Percentiles rank a stretch among this genome's conserved stretches.
These are phyloP conservation scores for Talaromyces sp. DNA, from an alignment of 2,329 filamentous ascomycete genomes.

Conservation along the genomic window DNA sequence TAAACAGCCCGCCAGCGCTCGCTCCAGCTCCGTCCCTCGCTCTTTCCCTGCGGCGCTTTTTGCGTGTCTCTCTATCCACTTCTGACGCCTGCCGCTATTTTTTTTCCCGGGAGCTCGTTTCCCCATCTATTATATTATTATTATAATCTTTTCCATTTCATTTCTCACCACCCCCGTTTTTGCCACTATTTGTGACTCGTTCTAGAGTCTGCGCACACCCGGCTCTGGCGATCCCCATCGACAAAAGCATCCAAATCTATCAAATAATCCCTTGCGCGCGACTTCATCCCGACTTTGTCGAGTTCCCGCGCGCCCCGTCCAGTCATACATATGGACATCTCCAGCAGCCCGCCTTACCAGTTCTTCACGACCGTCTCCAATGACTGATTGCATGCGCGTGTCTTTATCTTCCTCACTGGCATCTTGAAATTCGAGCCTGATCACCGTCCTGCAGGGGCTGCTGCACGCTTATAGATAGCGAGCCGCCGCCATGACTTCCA, in stretches of 20 bases:
- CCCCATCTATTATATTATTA: too few species aligned
- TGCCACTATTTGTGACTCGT: too few species aligned
- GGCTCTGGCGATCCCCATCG: background rate
- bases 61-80: background rate
- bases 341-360: background rate
- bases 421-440: too few species aligned
- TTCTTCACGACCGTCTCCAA: background rate
- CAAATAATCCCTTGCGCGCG: background rate
- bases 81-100: background rate
- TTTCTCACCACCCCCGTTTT: background rate
- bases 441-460: background rate
- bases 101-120: background rate
- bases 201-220: background rate
- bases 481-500: slow-evolving; percentile 33
- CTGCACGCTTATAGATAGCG: slow-evolving; percentile 4
- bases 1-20: slow-evolving; percentile 41
- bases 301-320: background rate
- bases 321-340: background rate
- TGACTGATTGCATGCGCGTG: background rate
- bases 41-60: slow-evolving; percentile 3
- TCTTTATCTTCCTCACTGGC: background rate
- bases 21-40: slow-evolving; percentile 8
- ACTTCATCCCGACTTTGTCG: background rate
- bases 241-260: background rate
- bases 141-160: background rate